A percentile compares a stretch with the other conserved stretches of the same genome.
These are phyloP conservation scores for Parsonsia alboflavescens DNA, from an alignment of 257 asterid genomes.

Conservation along the genomic window DNA sequence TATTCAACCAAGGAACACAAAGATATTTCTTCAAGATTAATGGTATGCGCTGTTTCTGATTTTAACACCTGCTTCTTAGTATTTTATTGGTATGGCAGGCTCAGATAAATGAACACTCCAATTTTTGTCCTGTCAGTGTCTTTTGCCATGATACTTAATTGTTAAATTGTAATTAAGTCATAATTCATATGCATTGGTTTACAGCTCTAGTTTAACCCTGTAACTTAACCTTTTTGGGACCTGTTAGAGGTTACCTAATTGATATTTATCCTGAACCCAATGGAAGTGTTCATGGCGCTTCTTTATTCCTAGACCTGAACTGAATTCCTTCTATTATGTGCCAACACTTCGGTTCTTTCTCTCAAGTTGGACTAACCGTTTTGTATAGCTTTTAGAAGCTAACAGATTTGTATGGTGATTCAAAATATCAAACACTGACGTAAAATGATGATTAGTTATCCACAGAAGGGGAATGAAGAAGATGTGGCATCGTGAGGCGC, in stretches of 20 bases:
- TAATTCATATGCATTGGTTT: background rate
- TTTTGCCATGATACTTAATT: background rate
- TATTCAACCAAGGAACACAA: conserved; percentile 40
- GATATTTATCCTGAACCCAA: background rate
- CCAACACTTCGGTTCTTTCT: background rate
- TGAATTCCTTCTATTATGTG: background rate
- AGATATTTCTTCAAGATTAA: conserved; percentile 41
- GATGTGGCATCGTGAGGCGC: background rate
- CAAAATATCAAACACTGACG: background rate
- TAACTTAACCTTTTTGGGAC: background rate
- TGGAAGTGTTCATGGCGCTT: background rate
- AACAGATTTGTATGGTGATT: background rate
- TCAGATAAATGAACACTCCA: background rate
- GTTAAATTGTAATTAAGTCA: background rate
- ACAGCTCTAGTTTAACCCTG: background rate
- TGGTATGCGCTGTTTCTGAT: conserved; percentile 27
- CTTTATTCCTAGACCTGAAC: background rate
- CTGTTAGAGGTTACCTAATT: background rate
- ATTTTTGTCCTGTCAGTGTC: background rate
- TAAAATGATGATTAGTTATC: background rate
- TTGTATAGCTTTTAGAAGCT: background rate
- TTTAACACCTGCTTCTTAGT: background rate
- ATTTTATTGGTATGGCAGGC: background rate
- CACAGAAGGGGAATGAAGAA: background rate
- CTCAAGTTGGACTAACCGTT: background rate